Conservation (phyloP, 208 protist species). For the Wallacemonas collosoma region DNA sequence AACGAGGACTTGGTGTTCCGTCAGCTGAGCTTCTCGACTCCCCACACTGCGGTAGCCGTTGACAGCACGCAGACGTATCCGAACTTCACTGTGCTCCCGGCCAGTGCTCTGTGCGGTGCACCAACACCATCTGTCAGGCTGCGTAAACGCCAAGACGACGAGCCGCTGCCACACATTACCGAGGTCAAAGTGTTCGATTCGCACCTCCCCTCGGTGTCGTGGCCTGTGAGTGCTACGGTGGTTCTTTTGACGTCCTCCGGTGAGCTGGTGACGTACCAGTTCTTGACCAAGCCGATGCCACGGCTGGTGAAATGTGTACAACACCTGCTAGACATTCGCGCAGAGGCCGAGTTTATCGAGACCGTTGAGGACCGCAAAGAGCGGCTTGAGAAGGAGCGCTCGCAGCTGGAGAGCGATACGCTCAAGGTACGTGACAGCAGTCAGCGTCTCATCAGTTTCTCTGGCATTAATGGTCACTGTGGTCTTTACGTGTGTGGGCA, state of each 20-base stretch:
- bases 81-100: slow-evolving; percentile 59
- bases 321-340: slow-evolving; percentile 75
- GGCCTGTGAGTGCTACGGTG: slow-evolving; percentile 29
- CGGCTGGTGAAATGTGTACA: slow-evolving; percentile 75
- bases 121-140: slow-evolving; percentile 32
- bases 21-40: not conserved
- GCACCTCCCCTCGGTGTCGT: slow-evolving; percentile 17
- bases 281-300: slow-evolving; percentile 44
- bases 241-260: slow-evolving; percentile 66
- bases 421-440: slow-evolving; percentile 66
- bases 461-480: slow-evolving; percentile 37
- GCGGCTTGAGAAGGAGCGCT: slow-evolving; percentile 58
- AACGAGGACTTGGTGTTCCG: slow-evolving; percentile 11
- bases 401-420: slow-evolving; percentile 58
- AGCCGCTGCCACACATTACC: slow-evolving; percentile 53
- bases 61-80: slow-evolving; percentile 28
- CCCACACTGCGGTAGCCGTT: not conserved
- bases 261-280: slow-evolving; percentile 75
- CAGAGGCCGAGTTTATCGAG: slow-evolving; percentile 73
- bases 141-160: slow-evolving; percentile 32
- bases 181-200: slow-evolving; percentile 58
- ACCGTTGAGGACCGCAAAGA: slow-evolving; percentile 76
- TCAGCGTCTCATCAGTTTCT: slow-evolving; percentile 64
- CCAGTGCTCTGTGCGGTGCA: slow-evolving; percentile 38
- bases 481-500: slow-evolving; percentile 89